These are phyloP conservation scores for Scheffersomyces insectosa DNA, from an alignment of 1,139 yeast species.

Conservation along the genomic window DNA sequence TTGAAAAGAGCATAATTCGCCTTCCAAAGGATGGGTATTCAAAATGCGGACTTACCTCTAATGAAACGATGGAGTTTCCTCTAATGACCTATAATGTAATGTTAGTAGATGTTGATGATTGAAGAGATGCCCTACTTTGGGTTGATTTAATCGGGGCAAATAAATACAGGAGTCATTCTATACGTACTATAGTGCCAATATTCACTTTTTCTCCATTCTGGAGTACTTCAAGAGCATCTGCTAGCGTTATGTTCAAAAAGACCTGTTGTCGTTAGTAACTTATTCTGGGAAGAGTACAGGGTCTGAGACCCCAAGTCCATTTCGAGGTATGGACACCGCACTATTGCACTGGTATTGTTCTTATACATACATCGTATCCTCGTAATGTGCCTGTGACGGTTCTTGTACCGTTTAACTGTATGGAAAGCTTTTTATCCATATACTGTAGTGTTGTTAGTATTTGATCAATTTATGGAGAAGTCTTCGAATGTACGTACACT, in stretches of 20 bases:
- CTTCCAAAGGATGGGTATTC: background rate
- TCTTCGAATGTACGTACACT: conserved; percentile 31
- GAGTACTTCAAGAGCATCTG: conserved; percentile 68
- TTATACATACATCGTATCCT: conserved; percentile 67
- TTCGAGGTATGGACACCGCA: background rate
- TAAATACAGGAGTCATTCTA: background rate
- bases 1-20: background rate
- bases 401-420: conserved; percentile 75
- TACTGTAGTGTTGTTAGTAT: conserved; percentile 47
- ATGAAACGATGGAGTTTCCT: conserved; percentile 62
- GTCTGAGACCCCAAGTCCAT: background rate
- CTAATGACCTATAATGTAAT: conserved; percentile 39
- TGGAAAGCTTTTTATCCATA: conserved; percentile 69
- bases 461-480: conserved; percentile 4
- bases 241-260: conserved; percentile 71
- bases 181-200: conserved; percentile 56
- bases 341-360: background rate
- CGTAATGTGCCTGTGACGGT: conserved; percentile 70
- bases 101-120: conserved; percentile 23
- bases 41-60: conserved; percentile 45
- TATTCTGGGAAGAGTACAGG: conserved; percentile 1
- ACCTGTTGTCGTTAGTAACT: conserved; percentile 26
- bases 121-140: no score
- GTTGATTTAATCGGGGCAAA: no score
- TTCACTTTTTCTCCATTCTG: conserved; percentile 49